These are phyloP conservation scores for Venturia effusa DNA, from an alignment of 2,329 filamentous ascomycete species.

Conservation along the genomic window DNA sequence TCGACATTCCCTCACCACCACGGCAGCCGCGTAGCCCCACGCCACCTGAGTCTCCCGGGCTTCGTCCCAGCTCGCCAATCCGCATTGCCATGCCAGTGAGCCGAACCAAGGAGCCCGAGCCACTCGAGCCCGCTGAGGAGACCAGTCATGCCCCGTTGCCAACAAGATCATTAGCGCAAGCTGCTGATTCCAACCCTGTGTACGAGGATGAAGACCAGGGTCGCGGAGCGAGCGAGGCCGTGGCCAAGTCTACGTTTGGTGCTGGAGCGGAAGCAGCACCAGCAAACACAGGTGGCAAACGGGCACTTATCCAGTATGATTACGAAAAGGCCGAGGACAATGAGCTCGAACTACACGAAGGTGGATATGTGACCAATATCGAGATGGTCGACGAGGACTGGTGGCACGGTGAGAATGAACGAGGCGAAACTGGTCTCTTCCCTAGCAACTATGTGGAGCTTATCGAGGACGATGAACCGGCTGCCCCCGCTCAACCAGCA, in stretches of 20 bases:
- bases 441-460: constrained; percentile 95
- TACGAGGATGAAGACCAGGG: constrained; percentile 44
- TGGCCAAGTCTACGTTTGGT: constrained; percentile 34
- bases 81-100: constrained; percentile 77
- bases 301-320: constrained; percentile 79
- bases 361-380: constrained; percentile 80
- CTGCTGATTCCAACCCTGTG: constrained; percentile 51
- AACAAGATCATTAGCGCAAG: constrained; percentile 50
- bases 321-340: constrained; percentile 98
- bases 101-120: constrained; percentile 42
- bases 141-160: constrained; percentile 50
- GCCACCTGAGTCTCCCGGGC: constrained; percentile 20
- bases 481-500: constrained; percentile 23
- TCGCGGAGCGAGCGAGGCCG: constrained; percentile 42
- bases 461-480: constrained; percentile 49
- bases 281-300: constrained; percentile 45
- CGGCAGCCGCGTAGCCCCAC: constrained; percentile 34
- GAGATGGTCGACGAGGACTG: constrained; percentile 97
- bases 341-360: constrained; percentile 82
- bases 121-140: constrained; percentile 41
- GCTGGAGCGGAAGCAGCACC: constrained; percentile 28
- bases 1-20: constrained; percentile 32
- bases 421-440: constrained; percentile 81
- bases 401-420: constrained; percentile 90
- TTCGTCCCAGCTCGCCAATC: constrained; percentile 60